A percentile compares a stretch with the other conserved stretches of the same genome.
phyloP scores from a whole-genome alignment of 148 eudicot genomes.

The Rhododendron williamsianum region DNA sequence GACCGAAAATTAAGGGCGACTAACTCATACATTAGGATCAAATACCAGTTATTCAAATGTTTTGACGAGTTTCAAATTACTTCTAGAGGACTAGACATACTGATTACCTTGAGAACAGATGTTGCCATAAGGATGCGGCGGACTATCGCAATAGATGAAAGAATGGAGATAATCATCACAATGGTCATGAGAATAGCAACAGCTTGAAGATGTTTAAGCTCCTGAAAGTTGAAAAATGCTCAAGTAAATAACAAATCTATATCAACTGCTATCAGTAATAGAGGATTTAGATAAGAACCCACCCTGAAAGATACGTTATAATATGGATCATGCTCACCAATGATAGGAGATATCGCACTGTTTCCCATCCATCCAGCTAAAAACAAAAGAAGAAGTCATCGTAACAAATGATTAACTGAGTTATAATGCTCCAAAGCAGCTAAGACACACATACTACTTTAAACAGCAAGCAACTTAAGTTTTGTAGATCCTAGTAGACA shows the following conservation, averaged over 20 bases:
- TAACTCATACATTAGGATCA: not conserved
- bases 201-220: conserved; percentile 72
- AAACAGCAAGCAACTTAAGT: not conserved
- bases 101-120: conserved; percentile 82
- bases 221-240: conserved; percentile 38
- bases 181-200: conserved; percentile 77
- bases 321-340: conserved; percentile 89
- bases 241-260: conserved; percentile 10
- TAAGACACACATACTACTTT: not conserved
- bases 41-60: not conserved
- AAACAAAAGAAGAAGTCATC: conserved; percentile 1
- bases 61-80: not conserved
- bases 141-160: conserved; percentile 82
- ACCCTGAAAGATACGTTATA: conserved; percentile 76
- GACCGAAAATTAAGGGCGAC: not conserved
- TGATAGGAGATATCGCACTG: conserved; percentile 77
- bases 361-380: conserved; percentile 99
- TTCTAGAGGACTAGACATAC: not conserved
- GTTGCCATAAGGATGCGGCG: conserved; percentile 97
- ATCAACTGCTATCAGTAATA: conserved; percentile 1
- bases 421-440: not conserved
- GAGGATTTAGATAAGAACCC: conserved; percentile 17
- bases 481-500: not conserved
- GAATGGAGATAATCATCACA: conserved; percentile 63
- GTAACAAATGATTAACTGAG: not conserved